These are phyloP conservation scores for Fusarium neocosmosporiellum DNA, from an alignment of 2,329 filamentous ascomycete genomes.

Conservation along the genomic window DNA sequence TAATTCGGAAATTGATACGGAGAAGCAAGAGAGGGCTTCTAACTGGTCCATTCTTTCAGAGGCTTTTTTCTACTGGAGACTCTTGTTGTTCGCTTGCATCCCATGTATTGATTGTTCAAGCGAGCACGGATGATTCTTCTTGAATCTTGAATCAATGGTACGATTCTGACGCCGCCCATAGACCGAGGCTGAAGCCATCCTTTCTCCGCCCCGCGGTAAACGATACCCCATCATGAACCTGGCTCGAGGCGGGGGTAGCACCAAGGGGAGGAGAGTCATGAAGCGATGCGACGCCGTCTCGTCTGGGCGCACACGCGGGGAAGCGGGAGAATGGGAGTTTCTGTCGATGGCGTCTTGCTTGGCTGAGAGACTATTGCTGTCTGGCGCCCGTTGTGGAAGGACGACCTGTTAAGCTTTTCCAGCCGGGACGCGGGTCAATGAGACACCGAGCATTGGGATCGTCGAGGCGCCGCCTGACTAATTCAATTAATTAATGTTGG, in stretches of 20 bases:
- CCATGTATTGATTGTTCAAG: neutral
- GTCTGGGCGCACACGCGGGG: neutral
- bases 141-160: neutral
- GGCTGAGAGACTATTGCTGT: neutral
- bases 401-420: neutral
- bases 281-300: constrained; percentile 17
- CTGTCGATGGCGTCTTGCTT: neutral
- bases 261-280: constrained; percentile 8
- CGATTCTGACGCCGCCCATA: neutral
- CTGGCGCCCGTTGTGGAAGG: neutral
- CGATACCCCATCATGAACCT: constrained; percentile 27
- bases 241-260: constrained; percentile 31
- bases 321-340: neutral
- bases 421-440: constrained; percentile 1
- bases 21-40: constrained; percentile 6
- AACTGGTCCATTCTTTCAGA: constrained; percentile 14
- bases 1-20: constrained; percentile 21
- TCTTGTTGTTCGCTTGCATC: neutral
- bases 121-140: neutral
- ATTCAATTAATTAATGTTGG: neutral
- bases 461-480: constrained; percentile 15
- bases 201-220: constrained; percentile 10
- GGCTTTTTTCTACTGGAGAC: neutral
- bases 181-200: neutral
- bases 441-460: constrained; percentile 12